Evolutionary conservation across 2,329 filamentous ascomycete species (phyloP).

Genomic region (Colletotrichum zoysiae): DNA sequence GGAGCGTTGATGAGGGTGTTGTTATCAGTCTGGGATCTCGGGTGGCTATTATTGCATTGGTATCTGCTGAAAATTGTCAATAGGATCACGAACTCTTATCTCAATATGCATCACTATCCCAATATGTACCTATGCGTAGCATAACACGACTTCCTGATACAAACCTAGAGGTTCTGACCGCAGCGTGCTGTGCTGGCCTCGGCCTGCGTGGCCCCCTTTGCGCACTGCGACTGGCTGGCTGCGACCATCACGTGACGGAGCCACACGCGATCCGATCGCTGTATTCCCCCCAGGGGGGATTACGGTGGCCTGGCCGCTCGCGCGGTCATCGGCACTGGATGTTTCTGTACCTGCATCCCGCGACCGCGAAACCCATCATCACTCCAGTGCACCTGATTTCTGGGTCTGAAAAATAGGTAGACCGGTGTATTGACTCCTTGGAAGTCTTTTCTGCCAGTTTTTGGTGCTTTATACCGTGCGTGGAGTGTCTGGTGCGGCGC

Average conservation of each 20-base stretch:
- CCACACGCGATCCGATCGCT: conserved; percentile 39
- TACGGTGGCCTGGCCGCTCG: conserved; percentile 38
- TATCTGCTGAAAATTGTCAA: conserved; percentile 2
- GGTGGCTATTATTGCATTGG: neutral
- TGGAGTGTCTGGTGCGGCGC: conserved; percentile 1
- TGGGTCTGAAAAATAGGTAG: conserved; percentile 35
- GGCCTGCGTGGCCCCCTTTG: conserved; percentile 29
- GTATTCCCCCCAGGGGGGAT: conserved; percentile 29
- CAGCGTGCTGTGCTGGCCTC: conserved; percentile 3
- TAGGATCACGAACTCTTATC: neutral
- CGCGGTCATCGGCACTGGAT: conserved; percentile 37
- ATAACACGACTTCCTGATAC: neutral
- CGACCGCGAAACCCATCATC: conserved; percentile 25
- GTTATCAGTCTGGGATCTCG: neutral
- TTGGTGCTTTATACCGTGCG: conserved; percentile 12
- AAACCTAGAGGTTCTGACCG: neutral
- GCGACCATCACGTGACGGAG: conserved; percentile 21
- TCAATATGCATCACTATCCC: neutral
- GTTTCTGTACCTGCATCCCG: conserved; percentile 40
- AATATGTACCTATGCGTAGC: conserved; percentile 2
- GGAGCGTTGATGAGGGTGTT: neutral
- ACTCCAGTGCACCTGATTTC: conserved; percentile 32
- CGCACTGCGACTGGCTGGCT: conserved; percentile 21
- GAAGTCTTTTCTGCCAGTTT: neutral
- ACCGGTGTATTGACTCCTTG: neutral